Base-by-base conservation (phyloP, 1,284 basidiomycete species). In the Bjerkandera adusta region DNA sequence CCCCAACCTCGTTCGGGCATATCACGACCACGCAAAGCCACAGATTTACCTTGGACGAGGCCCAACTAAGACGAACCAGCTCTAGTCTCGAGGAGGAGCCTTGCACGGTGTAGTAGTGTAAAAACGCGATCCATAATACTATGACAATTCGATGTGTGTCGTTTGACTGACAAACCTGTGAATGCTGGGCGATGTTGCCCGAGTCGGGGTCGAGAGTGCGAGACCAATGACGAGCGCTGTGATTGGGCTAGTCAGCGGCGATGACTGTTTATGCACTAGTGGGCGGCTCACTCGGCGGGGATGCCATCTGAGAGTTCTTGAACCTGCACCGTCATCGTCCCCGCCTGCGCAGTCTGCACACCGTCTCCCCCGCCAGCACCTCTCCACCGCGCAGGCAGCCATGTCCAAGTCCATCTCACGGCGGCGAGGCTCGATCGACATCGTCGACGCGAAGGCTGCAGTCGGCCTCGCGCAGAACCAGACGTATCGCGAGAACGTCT, bases 401-500 rank as follows among this genome's bases (percentile, higher is more conserved):
- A 63, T 63, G 63, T 56, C 63, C 32, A 59, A 55, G 46, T 59
- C 37, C 32, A 26, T 56, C 37, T 45, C 57, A 38, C 55, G 62
- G 49, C 50, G 58, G 33, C 55, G 66, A 25, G 62, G 57, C 21
- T 65, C 63, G 5, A 72, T 86, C 43, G 79, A 85, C 54, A 72
- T 86, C 20, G 81, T 90, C 43, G 84, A 89, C 63, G 85, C 88
- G 44, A 88, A 88, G 59, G 75, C 81, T 49, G 89, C 88, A 4
- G 81, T 91, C 22, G 88, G 89, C 62, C 78, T 91, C 41, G 89
- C 88, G n/a, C 90, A 87, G 5, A 82, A 83, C 13, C 88, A 91
- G 66, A 75, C 83, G 2, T 89, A 89, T 58, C 83, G 83, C 30
- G 93, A 97, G 71, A 96, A 96, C 68, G 88, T 97, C 54, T 97